Evolutionary conservation across 225 moss, liverwort and hornwort species (phyloP), one percentile per base, ranked within the genome.

Genomic region (Bryoerythrophyllum caledonicum): DNA sequence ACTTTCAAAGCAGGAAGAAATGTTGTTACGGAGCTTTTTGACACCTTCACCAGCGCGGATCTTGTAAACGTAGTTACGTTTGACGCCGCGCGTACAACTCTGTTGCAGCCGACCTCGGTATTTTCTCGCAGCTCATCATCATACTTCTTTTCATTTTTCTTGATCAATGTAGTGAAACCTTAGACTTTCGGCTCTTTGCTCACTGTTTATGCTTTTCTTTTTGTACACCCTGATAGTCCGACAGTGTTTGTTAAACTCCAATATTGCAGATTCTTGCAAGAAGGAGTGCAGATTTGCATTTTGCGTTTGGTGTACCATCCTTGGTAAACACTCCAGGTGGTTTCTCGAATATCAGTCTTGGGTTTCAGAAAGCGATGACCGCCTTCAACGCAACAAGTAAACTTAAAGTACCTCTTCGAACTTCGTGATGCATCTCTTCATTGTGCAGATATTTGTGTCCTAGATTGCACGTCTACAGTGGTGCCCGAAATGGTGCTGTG

Each of bases 301-400:
- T 24, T 34, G 32, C 66, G 16, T 86, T 86, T 69, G 59, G 70
- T 68, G 40, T 86, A 35, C 62, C 74, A 53, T 74, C 76, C 37
- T 66, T 87, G 71, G 63, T 13, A 57, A 87, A 87, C 68, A 81
- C 55, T 44, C 76, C 77, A 6, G 27, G 2, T 10, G 79, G 82
- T 2, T 76, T 70, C 53, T 87, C 84, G 40, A 84, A 84, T 81
- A 79, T 87, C 43, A 84, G 71, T 26, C 77, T 32, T 57, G 87
- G 81, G 9, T 74, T 87, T 53, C 76, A 76, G 67, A 66, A 56
- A 79, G 84, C 84, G 25, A 58, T 76, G 75, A 71, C 70, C 57
- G 71, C 74, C 77, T 82, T 87, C 82, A 87, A 82, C 71, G 74
- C 87, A 71, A 67, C 79, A 74, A 87, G 87, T 87, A 76, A 81